A percentile compares a stretch with the other conserved stretches of the same genome.
These are phyloP conservation scores for Cadophora malorum DNA, from an alignment of 2,329 filamentous ascomycete genomes.

Conservation along the genomic window DNA sequence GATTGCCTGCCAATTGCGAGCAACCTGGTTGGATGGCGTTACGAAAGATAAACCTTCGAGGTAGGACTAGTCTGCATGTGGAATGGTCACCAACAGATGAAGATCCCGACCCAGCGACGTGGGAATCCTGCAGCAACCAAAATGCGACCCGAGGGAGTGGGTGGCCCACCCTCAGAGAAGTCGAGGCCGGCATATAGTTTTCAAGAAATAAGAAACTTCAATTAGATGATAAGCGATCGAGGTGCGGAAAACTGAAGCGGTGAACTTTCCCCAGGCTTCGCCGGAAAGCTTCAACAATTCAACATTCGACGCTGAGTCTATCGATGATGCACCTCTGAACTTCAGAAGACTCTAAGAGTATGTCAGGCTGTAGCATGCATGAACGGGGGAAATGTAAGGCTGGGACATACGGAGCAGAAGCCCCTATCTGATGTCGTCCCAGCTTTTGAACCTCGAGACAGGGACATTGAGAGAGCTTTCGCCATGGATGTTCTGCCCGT, in stretches of 20 bases:
- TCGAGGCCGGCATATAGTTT: neutral
- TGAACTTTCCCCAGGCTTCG: neutral
- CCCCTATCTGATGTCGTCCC: slow-evolving; percentile 1
- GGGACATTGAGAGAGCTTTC: neutral
- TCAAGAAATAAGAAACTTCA: neutral
- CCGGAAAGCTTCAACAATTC: neutral
- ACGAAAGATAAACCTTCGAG: neutral
- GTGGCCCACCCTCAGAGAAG: neutral
- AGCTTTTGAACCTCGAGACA: slow-evolving; percentile 5
- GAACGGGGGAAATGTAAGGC: neutral
- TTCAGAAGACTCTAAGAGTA: neutral
- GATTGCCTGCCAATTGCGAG: neutral
- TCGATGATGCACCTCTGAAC: neutral
- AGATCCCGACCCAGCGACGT: slow-evolving; percentile 5
- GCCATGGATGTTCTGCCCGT: neutral
- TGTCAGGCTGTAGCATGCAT: neutral
- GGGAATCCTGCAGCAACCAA: neutral
- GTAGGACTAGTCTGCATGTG: neutral
- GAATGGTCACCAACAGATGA: neutral
- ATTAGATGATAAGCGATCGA: neutral
- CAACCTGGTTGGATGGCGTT: neutral
- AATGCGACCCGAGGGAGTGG: slow-evolving; percentile 12
- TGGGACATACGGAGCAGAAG: neutral
- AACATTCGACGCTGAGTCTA: neutral
- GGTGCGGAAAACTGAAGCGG: neutral